Conservation (phyloP, 73 alveolate species). For the Paramecium octaurelia region DNA sequence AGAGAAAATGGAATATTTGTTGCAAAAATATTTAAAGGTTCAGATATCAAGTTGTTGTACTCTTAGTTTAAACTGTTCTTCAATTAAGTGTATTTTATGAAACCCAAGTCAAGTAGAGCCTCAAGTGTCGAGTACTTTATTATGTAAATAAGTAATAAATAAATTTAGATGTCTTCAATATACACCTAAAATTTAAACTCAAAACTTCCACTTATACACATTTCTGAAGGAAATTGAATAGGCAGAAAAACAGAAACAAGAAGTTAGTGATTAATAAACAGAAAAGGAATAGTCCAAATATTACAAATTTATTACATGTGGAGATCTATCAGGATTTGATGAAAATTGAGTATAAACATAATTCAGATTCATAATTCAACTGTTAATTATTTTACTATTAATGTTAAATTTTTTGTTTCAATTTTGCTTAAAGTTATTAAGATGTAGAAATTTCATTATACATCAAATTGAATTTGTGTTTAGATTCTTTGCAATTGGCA, state of each 20-base stretch:
- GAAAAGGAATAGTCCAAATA: constrained; percentile 48
- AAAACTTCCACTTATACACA: constrained; percentile 39
- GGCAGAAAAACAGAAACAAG: neutral
- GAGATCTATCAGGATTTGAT: constrained; percentile 63
- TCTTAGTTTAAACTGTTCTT: constrained; percentile 85
- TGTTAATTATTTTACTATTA: neutral
- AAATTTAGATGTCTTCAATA: constrained; percentile 21
- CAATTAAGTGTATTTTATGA: constrained; percentile 59
- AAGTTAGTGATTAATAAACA: neutral
- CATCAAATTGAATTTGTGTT: neutral
- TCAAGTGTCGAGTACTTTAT: constrained; percentile 61
- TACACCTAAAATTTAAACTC: neutral
- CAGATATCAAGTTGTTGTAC: constrained; percentile 83
- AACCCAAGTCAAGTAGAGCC: constrained; percentile 63
- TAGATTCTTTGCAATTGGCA: neutral
- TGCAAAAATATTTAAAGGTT: constrained; percentile 94
- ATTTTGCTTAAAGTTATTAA: neutral
- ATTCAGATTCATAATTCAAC: neutral
- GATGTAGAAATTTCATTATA: neutral
- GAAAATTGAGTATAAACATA: constrained; percentile 39
- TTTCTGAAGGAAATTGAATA: constrained; percentile 54
- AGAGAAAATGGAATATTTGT: constrained; percentile 91
- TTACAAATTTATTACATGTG: constrained; percentile 62
- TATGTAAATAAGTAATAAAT: neutral
- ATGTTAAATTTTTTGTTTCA: neutral